A percentile compares a stretch with the other conserved stretches of the same genome.
These are phyloP conservation scores for Agrocybe chaxingu DNA, from an alignment of 768 basidiomycete genomes.

Conservation along the genomic window DNA sequence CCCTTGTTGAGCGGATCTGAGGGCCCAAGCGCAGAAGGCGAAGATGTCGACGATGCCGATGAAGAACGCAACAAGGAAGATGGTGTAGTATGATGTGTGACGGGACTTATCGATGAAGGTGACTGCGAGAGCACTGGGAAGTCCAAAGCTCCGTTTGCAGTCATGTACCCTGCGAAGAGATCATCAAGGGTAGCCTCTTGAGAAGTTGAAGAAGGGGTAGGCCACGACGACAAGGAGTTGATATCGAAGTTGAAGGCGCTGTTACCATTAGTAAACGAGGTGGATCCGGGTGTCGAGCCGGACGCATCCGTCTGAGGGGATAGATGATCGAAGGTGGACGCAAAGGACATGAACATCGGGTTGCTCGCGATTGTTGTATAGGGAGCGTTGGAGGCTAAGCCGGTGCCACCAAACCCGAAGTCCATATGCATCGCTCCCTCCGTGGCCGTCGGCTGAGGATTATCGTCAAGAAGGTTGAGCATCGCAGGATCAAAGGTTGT, in stretches of 20 bases:
- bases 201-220: conserved; percentile 27
- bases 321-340: conserved; percentile 49
- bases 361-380: conserved; percentile 84
- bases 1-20: conserved; percentile 6
- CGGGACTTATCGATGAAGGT: conserved; percentile 49
- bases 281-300: conserved; percentile 9
- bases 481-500: conserved; percentile 69
- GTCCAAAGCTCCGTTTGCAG: conserved; percentile 23
- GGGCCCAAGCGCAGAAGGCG: conserved; percentile 33
- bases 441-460: conserved; percentile 48
- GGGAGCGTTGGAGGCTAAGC: conserved; percentile 43
- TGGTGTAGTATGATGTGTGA: conserved; percentile 41
- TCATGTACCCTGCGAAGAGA: conserved; percentile 38
- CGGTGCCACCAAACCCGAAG: conserved; percentile 50
- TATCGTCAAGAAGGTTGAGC: conserved; percentile 63
- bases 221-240: conserved; percentile 42
- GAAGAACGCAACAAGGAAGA: conserved; percentile 17
- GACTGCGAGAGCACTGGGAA: conserved; percentile 29
- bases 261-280: conserved; percentile 18
- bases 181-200: conserved; percentile 45
- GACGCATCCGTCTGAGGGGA: conserved; percentile 20
- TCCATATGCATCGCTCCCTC: conserved; percentile 62
- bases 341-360: conserved; percentile 83
- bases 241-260: conserved; percentile 47
- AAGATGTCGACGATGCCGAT: conserved; percentile 34